Conservation (phyloP, 1,139 yeast species). For the Yueomyces sp. region DNA sequence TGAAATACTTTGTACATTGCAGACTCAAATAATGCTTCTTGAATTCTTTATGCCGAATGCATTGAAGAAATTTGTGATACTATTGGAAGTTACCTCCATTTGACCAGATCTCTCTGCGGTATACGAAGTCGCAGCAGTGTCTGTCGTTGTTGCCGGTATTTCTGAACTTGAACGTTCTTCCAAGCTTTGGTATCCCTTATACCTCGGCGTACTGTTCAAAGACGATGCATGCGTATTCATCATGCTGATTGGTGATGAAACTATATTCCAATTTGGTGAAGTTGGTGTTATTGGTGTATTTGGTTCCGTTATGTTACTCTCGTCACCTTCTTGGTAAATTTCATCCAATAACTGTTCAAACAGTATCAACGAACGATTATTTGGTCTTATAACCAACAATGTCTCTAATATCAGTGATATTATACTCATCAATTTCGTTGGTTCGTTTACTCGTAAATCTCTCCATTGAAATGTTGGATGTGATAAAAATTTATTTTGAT, state of each 20-base stretch:
- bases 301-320: neutral
- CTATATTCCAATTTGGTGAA: neutral
- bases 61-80: neutral
- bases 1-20: too few species aligned
- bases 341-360: neutral
- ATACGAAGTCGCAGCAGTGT: too few species aligned
- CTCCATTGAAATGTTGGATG: neutral
- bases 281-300: neutral
- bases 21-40: neutral
- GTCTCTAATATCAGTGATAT: neutral
- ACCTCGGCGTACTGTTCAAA: neutral
- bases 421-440: neutral
- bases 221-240: neutral
- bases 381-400: neutral
- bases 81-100: too few species aligned
- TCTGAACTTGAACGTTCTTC: too few species aligned
- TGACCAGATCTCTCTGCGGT: too few species aligned
- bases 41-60: neutral
- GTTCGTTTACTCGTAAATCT: neutral
- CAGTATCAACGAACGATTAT: neutral
- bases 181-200: too few species aligned
- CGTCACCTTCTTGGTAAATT: neutral
- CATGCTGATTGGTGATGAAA: neutral
- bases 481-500: neutral
- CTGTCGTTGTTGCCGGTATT: too few species aligned